A percentile compares a stretch with the other conserved stretches of the same genome.
Evolutionary conservation across 2,329 filamentous ascomycete species (phyloP).

Genomic region (Diplodia intermedia): DNA sequence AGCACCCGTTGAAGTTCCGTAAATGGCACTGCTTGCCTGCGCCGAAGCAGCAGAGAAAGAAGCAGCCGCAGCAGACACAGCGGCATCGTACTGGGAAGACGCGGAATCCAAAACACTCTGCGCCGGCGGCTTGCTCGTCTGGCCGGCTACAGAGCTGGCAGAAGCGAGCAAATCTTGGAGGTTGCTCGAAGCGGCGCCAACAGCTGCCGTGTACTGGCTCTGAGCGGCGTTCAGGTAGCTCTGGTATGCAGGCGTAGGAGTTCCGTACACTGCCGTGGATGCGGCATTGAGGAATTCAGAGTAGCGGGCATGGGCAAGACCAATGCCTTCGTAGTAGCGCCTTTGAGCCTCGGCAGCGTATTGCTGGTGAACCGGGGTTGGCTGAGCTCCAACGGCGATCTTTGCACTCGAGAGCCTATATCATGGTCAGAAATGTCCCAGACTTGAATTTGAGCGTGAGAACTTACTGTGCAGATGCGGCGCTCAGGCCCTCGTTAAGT

Average conservation of each 20-base stretch:
- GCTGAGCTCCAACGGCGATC: conserved; percentile 68
- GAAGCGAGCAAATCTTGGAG: conserved; percentile 46
- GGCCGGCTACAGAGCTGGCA: conserved; percentile 48
- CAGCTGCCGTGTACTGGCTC: conserved; percentile 45
- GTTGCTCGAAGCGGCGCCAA: conserved; percentile 43
- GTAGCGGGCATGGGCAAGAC: conserved; percentile 79
- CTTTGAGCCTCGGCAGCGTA: conserved; percentile 66
- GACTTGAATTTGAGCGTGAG: neutral
- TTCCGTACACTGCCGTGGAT: conserved; percentile 71
- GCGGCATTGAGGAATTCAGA: conserved; percentile 76
- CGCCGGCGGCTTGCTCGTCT: conserved; percentile 46
- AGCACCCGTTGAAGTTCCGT: conserved; percentile 51
- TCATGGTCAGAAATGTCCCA: neutral
- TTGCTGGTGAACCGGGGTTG: conserved; percentile 63
- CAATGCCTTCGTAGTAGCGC: conserved; percentile 79
- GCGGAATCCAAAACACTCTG: conserved; percentile 53
- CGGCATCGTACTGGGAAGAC: conserved; percentile 53
- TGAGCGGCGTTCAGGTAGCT: conserved; percentile 38
- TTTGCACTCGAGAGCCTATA: conserved; percentile 67
- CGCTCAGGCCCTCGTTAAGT: conserved; percentile 72
- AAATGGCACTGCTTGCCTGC: conserved; percentile 53
- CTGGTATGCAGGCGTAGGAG: conserved; percentile 64
- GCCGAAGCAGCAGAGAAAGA: conserved; percentile 50
- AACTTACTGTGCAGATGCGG: conserved; percentile 68
- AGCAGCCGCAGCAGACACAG: conserved; percentile 54